These are phyloP conservation scores for Leccinellum rugosiceps DNA, from an alignment of 768 basidiomycete species.

Conservation along the genomic window DNA sequence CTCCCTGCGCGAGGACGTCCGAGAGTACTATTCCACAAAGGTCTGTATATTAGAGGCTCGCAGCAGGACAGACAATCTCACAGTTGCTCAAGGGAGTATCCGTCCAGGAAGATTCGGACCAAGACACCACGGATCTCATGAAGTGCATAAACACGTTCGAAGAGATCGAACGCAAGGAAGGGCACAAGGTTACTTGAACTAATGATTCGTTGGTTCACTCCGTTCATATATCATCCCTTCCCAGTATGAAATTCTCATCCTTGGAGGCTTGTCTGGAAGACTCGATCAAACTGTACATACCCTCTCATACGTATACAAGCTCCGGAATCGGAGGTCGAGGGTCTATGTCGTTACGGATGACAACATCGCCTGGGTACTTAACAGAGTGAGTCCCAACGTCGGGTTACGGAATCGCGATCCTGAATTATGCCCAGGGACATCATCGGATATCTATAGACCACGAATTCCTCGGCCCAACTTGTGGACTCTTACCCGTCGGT, in stretches of 20 bases:
- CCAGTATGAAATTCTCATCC: slow-evolving; percentile 67
- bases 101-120: slow-evolving; percentile 64
- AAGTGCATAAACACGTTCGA: slow-evolving; percentile 75
- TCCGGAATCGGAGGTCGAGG: slow-evolving; percentile 54
- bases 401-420: background rate
- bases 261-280: slow-evolving; percentile 88
- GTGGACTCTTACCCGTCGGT: slow-evolving; percentile 93
- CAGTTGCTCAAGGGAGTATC: slow-evolving; percentile 54
- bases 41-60: slow-evolving; percentile 36
- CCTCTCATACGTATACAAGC: slow-evolving; percentile 78
- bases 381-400: slow-evolving; percentile 48
- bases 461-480: slow-evolving; percentile 73
- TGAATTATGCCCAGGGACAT: slow-evolving; percentile 56
- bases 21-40: slow-evolving; percentile 56
- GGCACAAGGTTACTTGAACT: slow-evolving; percentile 33
- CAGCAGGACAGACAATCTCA: background rate
- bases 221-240: slow-evolving; percentile 6
- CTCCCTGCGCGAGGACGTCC: slow-evolving; percentile 76
- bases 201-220: background rate
- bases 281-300: slow-evolving; percentile 94
- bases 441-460: slow-evolving; percentile 80
- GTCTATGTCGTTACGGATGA: slow-evolving; percentile 87
- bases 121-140: slow-evolving; percentile 92
- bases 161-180: slow-evolving; percentile 49
- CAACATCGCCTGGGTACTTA: slow-evolving; percentile 86